Evolutionary conservation across 208 protist genomes (phyloP), one percentile per base, ranked within the genome.

Genomic region (Leishmania arabica): DNA sequence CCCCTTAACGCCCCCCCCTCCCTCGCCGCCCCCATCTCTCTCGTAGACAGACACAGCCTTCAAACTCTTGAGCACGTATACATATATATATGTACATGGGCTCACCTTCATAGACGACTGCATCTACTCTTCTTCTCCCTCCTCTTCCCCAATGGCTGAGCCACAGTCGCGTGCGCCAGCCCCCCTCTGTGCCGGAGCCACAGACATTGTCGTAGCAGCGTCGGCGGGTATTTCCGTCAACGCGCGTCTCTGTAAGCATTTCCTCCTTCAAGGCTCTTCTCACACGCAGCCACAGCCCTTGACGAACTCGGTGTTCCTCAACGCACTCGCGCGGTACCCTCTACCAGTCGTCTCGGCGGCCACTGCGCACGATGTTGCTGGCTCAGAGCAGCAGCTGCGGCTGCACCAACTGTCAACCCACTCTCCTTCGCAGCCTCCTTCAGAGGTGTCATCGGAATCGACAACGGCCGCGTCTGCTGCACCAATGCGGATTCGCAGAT

Each of bases 301-400:
- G 51, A 15, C 42, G 49, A 47, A 27, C 1, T 13, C 13, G n/a
- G 51, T 68, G 47, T 64, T 60, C 68, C 70, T 80, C 34, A 31
- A 84, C 3, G 69, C 66, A 3, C 53, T 84, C 1, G 62, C 9
- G 11, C 73, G 82, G 42, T 86, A 82, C 56, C 78, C 82, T 21
- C 40, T 86, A 11, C 82, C 82, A 9, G 58, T 82, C n/a, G 54
- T 82, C 13, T 77, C 78, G 9, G 78, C 56, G 0, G 82, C 82
- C 21, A 80, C 58, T 17, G 73, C 58, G 13, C n/a, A 54, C n/a
- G 82, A 86, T 42, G 66, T 82, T 34, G 82, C 72, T 2, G 78
- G 74, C 7, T 58, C 56, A 9, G 56, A 45, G 34, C 34, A 15
- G 56, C 53, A 47, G 42, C 56, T 2, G 74, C 56, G 40, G 45